A percentile compares a stretch with the other conserved stretches of the same genome.
phyloP scores from a whole-genome alignment of 2,329 filamentous ascomycete genomes.

The Paecilomyces sp. region DNA sequence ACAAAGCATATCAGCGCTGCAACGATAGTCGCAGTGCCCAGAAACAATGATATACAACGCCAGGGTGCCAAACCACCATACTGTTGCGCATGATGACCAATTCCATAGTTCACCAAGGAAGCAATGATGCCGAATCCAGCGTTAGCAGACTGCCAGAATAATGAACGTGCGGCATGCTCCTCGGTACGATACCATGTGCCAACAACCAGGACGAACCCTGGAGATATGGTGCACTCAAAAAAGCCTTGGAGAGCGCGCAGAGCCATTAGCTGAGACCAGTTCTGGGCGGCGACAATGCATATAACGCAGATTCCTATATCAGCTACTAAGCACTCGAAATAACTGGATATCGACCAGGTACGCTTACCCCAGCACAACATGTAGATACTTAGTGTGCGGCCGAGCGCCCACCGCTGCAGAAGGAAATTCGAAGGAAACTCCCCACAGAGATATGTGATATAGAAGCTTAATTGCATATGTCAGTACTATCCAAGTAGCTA shows the following conservation, averaged over 20 bases:
- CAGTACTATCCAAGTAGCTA: background rate
- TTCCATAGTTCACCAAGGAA: background rate
- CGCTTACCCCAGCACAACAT: constrained; percentile 18
- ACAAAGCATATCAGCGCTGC: background rate
- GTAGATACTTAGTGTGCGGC: background rate
- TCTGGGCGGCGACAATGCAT: constrained; percentile 9
- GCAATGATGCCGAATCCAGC: background rate
- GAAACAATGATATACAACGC: background rate
- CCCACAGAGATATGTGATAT: constrained; percentile 21
- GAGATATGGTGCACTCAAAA: background rate
- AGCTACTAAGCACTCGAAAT: background rate
- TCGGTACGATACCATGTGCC: background rate
- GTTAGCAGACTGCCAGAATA: background rate
- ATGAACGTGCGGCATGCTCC: background rate
- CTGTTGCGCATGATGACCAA: background rate
- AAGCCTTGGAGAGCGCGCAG: background rate
- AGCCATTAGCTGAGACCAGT: constrained; percentile 19
- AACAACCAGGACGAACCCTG: background rate
- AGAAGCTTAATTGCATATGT: constrained; percentile 6
- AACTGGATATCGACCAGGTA: background rate
- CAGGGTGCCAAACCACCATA: background rate
- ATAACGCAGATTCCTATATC: constrained; percentile 6
- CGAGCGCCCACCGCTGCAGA: constrained; percentile 13
- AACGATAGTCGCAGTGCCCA: background rate
- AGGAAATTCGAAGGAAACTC: constrained; percentile 27